A percentile compares a stretch with the other conserved stretches of the same genome.
Conservation (phyloP, 2,329 filamentous ascomycete species). For the Raffaelea albimanens region DNA sequence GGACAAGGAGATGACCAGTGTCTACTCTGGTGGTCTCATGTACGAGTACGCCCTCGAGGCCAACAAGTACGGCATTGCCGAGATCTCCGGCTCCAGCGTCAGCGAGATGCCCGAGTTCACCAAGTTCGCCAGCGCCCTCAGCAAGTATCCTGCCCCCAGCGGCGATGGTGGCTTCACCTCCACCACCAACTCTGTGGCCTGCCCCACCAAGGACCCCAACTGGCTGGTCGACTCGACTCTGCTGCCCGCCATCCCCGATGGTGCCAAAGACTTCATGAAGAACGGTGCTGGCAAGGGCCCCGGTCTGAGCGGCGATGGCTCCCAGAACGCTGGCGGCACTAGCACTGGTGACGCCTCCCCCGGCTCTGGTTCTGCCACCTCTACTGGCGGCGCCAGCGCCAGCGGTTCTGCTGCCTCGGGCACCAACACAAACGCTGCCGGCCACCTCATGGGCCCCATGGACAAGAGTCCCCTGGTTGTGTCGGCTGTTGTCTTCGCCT, state of each 20-base stretch:
- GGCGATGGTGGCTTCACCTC: slow-evolving; percentile 39
- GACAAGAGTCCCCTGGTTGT: slow-evolving; percentile 28
- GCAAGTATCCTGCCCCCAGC: slow-evolving; percentile 38
- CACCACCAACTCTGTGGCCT: slow-evolving; percentile 35
- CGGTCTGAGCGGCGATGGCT: slow-evolving; percentile 42
- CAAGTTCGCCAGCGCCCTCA: slow-evolving; percentile 37
- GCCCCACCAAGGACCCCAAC: slow-evolving; percentile 36
- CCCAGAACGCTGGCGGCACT: slow-evolving; percentile 40
- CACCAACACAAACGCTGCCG: slow-evolving; percentile 17
- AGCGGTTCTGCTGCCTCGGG: slow-evolving; percentile 12
- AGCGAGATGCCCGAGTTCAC: slow-evolving; percentile 54
- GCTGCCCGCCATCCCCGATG: slow-evolving; percentile 42
- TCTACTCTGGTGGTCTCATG: slow-evolving; percentile 93
- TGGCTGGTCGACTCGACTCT: slow-evolving; percentile 43
- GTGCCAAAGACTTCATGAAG: slow-evolving; percentile 43
- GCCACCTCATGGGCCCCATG: slow-evolving; percentile 19
- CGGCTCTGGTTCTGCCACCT: slow-evolving; percentile 27
- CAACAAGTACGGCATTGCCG: slow-evolving; percentile 72
- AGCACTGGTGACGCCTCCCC: slow-evolving; percentile 32
- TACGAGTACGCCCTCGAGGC: slow-evolving; percentile 86
- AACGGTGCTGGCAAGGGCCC: slow-evolving; percentile 43
- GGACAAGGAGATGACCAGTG: slow-evolving; percentile 68
- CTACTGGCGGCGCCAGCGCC: slow-evolving; percentile 15
- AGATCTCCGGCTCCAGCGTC: slow-evolving; percentile 46
- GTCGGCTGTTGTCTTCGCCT: slow-evolving; percentile 23